phyloP scores from a whole-genome alignment of 2,329 filamentous ascomycete genomes.

The Clarireedia paspali region DNA sequence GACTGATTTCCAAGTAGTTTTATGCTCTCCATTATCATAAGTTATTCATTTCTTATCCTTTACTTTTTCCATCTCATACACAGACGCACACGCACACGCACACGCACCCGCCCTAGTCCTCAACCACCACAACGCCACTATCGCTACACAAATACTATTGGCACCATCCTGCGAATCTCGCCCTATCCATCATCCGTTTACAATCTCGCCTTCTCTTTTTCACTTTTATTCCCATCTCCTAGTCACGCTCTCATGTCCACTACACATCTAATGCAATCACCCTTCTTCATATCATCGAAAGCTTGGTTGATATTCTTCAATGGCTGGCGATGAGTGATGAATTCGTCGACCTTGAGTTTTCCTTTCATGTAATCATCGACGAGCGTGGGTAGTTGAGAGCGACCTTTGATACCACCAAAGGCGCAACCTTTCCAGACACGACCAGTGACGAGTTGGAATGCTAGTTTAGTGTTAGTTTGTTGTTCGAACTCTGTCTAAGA shows the following conservation, averaged over 20 bases:
- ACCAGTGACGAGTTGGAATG: slow-evolving; percentile 97
- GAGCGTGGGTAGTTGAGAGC: slow-evolving; percentile 79
- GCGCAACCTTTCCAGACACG: slow-evolving; percentile 97
- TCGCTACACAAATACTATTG: too few relatives aligned
- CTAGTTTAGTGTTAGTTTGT: slow-evolving; percentile 36
- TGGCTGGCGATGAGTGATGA: slow-evolving; percentile 91
- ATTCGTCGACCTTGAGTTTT: slow-evolving; percentile 95
- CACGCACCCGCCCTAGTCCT: too few relatives aligned
- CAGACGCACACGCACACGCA: too few relatives aligned
- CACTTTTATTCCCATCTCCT: not conserved
- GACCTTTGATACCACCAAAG: slow-evolving; percentile 97
- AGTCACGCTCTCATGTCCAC: slow-evolving; percentile 49
- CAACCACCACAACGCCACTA: too few relatives aligned
- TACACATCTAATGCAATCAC: slow-evolving; percentile 94
- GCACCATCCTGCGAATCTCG: not conserved
- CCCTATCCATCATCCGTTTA: not conserved
- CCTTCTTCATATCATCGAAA: slow-evolving; percentile 89
- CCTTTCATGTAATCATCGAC: slow-evolving; percentile 86
- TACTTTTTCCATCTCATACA: too few relatives aligned
- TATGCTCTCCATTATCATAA: too few relatives aligned
- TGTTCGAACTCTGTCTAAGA: too few relatives aligned
- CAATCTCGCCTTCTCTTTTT: not conserved
- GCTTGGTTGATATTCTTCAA: slow-evolving; percentile 80
- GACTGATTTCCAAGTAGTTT: too few relatives aligned
- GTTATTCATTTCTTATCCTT: too few relatives aligned